phyloP scores from a whole-genome alignment of 2,329 filamentous ascomycete species.

The Talaromyces marneffei region DNA sequence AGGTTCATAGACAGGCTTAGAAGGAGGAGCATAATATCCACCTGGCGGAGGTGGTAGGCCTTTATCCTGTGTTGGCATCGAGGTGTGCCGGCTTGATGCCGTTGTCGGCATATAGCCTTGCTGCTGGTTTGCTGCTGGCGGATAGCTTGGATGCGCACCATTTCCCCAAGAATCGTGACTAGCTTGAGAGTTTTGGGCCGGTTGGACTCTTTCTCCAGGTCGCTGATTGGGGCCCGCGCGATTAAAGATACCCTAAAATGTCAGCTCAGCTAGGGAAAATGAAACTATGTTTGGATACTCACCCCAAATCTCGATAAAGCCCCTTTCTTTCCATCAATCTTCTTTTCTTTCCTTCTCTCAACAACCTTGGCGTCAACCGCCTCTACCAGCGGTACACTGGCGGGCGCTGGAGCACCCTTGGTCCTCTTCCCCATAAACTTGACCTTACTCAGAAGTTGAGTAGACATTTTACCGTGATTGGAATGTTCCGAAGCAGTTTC shows the following conservation, averaged over 20 bases:
- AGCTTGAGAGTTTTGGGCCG: background rate
- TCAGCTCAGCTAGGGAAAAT: background rate
- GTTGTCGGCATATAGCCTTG: background rate
- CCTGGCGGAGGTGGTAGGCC: constrained; percentile 8
- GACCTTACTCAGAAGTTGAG: constrained; percentile 11
- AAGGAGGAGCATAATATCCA: constrained; percentile 21
- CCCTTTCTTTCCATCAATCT: constrained; percentile 1
- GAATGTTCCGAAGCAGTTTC: constrained; percentile 13
- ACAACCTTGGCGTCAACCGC: background rate
- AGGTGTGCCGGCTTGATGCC: background rate
- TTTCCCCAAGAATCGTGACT: background rate
- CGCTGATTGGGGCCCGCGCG: background rate
- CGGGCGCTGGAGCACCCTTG: background rate
- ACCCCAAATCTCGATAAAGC: constrained; percentile 8
- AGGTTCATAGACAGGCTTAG: background rate
- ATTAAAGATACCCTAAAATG: constrained; percentile 13
- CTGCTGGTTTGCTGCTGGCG: background rate
- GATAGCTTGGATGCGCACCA: background rate
- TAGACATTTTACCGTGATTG: constrained; percentile 11
- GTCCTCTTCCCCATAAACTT: constrained; percentile 10
- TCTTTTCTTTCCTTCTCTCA: constrained; percentile 10
- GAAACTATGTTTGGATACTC: background rate
- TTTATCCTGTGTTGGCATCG: background rate
- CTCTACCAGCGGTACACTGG: background rate
- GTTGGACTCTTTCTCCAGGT: background rate